Conservation (phyloP, 805 yeast genomes). For the Cyberlindnera euphorbiiphila region DNA sequence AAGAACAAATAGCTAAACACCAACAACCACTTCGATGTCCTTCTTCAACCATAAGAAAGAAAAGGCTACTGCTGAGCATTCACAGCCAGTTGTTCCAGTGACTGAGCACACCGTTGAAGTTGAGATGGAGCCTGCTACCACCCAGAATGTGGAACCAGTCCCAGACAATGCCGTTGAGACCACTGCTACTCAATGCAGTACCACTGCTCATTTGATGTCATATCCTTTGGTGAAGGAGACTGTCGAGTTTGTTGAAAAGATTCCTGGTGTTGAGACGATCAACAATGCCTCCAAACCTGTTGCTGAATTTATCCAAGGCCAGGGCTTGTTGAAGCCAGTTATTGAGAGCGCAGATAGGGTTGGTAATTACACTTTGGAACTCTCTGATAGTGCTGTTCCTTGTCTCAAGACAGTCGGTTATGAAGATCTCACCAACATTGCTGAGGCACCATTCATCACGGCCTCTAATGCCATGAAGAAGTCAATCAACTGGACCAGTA, state of each 20-base stretch:
- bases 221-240: slow-evolving; percentile 48
- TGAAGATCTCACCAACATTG: slow-evolving; percentile 43
- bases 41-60: slow-evolving; percentile 7
- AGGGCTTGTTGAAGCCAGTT: slow-evolving; percentile 39
- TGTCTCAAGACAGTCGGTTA: slow-evolving; percentile 50
- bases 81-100: background rate
- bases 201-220: slow-evolving; percentile 36
- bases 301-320: slow-evolving; percentile 29
- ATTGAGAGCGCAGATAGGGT: slow-evolving; percentile 46
- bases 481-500: slow-evolving; percentile 31
- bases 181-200: slow-evolving; percentile 6
- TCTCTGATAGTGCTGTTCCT: slow-evolving; percentile 60
- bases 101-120: background rate
- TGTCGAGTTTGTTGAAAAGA: slow-evolving; percentile 29
- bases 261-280: slow-evolving; percentile 37
- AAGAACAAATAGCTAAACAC: too few relatives aligned
- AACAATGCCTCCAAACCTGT: slow-evolving; percentile 29
- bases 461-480: slow-evolving; percentile 38
- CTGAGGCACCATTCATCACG: slow-evolving; percentile 50
- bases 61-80: background rate
- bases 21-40: too few relatives aligned
- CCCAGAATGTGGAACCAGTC: background rate
- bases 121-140: too few relatives aligned
- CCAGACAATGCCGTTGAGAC: background rate
- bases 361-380: slow-evolving; percentile 51